Percentiles rank a stretch among this genome's conserved stretches.
These are phyloP conservation scores for Microstegium vimineum DNA, from an alignment of 176 grass and related monocot species.

Conservation along the genomic window DNA sequence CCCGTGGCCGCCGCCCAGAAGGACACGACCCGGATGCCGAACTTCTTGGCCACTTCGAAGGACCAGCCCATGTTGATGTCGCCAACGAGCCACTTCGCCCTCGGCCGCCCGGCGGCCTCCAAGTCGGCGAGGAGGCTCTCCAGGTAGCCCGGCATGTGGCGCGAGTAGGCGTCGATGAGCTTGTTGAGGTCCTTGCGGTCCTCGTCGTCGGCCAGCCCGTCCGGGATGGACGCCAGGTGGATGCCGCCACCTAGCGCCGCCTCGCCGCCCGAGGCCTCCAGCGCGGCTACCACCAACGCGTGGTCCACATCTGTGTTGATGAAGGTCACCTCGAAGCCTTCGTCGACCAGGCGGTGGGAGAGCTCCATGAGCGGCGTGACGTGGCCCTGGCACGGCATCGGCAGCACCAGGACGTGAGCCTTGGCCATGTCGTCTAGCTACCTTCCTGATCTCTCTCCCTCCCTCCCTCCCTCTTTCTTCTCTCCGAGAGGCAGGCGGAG, in stretches of 20 bases:
- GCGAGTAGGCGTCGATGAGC: slow-evolving; percentile 43
- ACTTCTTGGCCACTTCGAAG: slow-evolving; percentile 41
- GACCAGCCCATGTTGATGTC: slow-evolving; percentile 71
- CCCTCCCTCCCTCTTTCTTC: neutral
- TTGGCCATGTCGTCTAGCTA: slow-evolving; percentile 18
- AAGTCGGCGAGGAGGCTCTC: slow-evolving; percentile 26
- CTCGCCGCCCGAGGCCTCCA: neutral
- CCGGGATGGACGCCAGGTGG: slow-evolving; percentile 49
- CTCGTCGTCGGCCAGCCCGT: slow-evolving; percentile 57
- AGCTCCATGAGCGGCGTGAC: slow-evolving; percentile 71
- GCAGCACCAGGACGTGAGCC: slow-evolving; percentile 49
- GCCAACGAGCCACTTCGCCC: slow-evolving; percentile 44
- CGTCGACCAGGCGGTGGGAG: slow-evolving; percentile 59
- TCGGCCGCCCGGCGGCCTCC: neutral
- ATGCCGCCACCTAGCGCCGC: slow-evolving; percentile 23
- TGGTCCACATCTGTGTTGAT: slow-evolving; percentile 73
- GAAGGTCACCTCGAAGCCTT: slow-evolving; percentile 72
- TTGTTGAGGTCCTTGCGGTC: slow-evolving; percentile 62
- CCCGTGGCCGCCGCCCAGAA: slow-evolving; percentile 48
- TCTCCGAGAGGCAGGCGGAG: too few species aligned
- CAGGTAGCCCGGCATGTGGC: slow-evolving; percentile 22
- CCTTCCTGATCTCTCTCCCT: too few species aligned
- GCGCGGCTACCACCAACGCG: slow-evolving; percentile 28
- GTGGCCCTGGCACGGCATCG: slow-evolving; percentile 66
- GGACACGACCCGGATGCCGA: slow-evolving; percentile 35